phyloP scores from a whole-genome alignment of 2,329 filamentous ascomycete genomes.

The Cladosporium cucumerinum region DNA sequence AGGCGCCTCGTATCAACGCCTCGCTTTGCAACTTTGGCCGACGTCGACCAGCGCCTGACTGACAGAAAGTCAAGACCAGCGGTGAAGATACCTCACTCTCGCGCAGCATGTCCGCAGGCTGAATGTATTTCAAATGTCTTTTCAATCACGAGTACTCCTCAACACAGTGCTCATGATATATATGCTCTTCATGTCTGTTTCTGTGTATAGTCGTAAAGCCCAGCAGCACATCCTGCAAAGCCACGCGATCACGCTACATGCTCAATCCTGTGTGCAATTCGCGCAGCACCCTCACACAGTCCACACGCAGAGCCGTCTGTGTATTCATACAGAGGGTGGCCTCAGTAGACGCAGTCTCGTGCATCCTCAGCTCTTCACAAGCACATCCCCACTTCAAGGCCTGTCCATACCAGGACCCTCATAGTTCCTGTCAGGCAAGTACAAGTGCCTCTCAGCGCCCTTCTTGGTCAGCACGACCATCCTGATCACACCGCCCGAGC shows the following conservation, averaged over 20 bases:
- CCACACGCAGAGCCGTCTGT: background rate
- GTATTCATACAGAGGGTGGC: conserved; percentile 9
- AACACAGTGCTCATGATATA: background rate
- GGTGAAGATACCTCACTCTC: background rate
- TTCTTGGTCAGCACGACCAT: conserved; percentile 93
- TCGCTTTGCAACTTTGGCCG: background rate
- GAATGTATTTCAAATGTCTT: background rate
- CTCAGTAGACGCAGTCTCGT: background rate
- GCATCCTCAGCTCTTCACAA: background rate
- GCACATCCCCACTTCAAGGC: conserved; percentile 22
- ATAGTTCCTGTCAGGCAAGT: conserved; percentile 90
- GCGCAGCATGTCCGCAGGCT: background rate
- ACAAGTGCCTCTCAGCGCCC: conserved; percentile 89
- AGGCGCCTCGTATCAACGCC: background rate
- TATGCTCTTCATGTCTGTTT: background rate
- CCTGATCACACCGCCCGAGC: conserved; percentile 94
- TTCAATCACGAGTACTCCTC: background rate
- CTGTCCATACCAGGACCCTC: conserved; percentile 60
- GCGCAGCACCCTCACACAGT: background rate
- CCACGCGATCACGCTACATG: conserved; percentile 10
- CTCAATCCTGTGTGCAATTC: background rate
- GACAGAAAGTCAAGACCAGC: background rate
- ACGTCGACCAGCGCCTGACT: background rate
- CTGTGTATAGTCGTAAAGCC: conserved; percentile 11
- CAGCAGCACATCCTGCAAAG: background rate